Conservation (phyloP, 768 basidiomycete genomes). For the Hortiboletus campestris region DNA sequence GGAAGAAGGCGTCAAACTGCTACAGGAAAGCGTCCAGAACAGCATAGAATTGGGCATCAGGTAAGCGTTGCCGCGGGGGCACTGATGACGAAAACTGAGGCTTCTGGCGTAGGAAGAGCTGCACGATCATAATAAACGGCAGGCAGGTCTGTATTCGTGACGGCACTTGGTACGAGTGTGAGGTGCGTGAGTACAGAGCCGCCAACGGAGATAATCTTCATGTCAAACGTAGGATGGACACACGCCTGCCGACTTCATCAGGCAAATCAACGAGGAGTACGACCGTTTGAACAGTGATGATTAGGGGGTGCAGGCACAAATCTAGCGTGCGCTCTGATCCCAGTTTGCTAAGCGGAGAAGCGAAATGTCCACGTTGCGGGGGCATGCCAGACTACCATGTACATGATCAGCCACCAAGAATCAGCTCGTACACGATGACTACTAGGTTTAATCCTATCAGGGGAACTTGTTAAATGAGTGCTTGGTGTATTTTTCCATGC, state of each 20-base stretch:
- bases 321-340: slow-evolving; percentile 6
- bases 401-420: slow-evolving; percentile 51
- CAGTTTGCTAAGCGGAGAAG: slow-evolving; percentile 14
- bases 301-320: slow-evolving; percentile 17
- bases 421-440: slow-evolving; percentile 83
- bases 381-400: slow-evolving; percentile 16
- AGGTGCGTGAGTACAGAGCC: slow-evolving; percentile 45
- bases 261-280: slow-evolving; percentile 75
- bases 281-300: slow-evolving; percentile 51
- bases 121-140: slow-evolving; percentile 77
- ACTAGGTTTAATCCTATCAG: slow-evolving; percentile 84
- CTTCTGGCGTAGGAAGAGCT: slow-evolving; percentile 62
- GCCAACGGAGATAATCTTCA: slow-evolving; percentile 26
- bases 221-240: slow-evolving; percentile 63
- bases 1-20: slow-evolving; percentile 59
- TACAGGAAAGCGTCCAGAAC: slow-evolving; percentile 55
- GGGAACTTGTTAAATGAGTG: slow-evolving; percentile 62
- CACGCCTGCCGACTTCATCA: slow-evolving; percentile 66
- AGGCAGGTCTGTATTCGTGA: slow-evolving; percentile 73
- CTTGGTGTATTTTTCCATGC: slow-evolving; percentile 9
- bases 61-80: slow-evolving; percentile 39
- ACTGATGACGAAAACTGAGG: slow-evolving; percentile 7
- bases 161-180: slow-evolving; percentile 74
- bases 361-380: slow-evolving; percentile 11
- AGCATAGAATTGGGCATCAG: slow-evolving; percentile 50